Conservation (phyloP, 1,139 yeast genomes). For the Tardiomyces depauwii region DNA sequence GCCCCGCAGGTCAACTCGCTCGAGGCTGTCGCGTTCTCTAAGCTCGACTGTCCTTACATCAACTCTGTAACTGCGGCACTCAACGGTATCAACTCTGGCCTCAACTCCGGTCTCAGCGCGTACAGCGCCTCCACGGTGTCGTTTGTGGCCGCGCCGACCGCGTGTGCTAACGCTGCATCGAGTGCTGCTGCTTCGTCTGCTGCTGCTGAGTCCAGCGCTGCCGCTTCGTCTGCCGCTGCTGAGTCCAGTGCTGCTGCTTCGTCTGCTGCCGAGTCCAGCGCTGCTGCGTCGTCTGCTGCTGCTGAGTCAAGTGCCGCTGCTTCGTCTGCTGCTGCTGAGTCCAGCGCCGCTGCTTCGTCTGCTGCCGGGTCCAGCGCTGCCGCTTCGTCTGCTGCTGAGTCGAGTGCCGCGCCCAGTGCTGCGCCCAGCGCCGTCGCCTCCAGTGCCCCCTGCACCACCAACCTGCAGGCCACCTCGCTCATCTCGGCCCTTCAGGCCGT, state of each 20-base stretch:
- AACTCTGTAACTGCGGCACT: background rate
- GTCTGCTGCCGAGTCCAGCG: background rate
- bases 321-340: background rate
- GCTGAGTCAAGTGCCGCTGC: background rate
- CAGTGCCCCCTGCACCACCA: too few species aligned
- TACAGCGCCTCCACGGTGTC: background rate
- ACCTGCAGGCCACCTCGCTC: background rate
- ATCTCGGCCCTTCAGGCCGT: background rate
- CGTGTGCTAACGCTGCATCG: background rate
- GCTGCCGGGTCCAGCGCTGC: background rate
- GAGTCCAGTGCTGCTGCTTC: constrained; percentile 3
- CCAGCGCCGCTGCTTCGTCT: constrained; percentile 1
- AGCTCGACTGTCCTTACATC: background rate
- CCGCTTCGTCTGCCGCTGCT: background rate
- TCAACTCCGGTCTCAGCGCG: background rate
- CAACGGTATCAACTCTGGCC: background rate
- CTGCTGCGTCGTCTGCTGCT: constrained; percentile 1
- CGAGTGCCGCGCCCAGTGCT: background rate
- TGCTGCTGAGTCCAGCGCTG: constrained; percentile 1
- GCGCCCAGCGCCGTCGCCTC: background rate
- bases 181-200: constrained; percentile 1
- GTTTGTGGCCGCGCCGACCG: background rate
- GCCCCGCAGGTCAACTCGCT: background rate
- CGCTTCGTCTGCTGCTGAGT: constrained; percentile 1
- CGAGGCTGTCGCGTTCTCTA: background rate